Evolutionary conservation across 1,284 basidiomycete genomes (phyloP).

Genomic region (Earliella scabrosa): DNA sequence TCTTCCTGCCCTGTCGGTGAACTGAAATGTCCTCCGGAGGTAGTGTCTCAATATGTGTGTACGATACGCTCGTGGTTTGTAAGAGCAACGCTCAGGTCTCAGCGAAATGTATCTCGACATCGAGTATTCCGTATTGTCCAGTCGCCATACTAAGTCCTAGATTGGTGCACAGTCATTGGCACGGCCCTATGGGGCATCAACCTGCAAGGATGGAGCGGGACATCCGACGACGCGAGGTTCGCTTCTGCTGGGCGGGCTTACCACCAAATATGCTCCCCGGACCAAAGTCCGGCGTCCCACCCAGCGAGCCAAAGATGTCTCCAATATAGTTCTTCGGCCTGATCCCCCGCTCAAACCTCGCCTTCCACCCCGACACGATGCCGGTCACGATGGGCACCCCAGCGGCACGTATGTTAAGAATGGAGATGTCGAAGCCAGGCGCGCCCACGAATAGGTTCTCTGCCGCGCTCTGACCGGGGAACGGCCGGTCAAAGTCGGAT

Average conservation of each 20-base stretch:
- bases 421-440: conserved; percentile 27
- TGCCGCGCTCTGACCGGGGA: conserved; percentile 29
- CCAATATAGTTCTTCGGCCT: conserved; percentile 37
- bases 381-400: conserved; percentile 37
- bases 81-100: too few relatives aligned
- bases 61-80: too few relatives aligned
- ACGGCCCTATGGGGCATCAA: too few relatives aligned
- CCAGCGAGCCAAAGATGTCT: conserved; percentile 36
- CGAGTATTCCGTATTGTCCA: too few relatives aligned
- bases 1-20: too few relatives aligned
- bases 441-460: conserved; percentile 26
- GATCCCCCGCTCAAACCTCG: conserved; percentile 32
- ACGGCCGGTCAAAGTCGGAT: conserved; percentile 49
- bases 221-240: background rate
- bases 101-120: too few relatives aligned
- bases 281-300: conserved; percentile 33
- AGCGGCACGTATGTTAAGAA: conserved; percentile 34
- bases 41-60: too few relatives aligned
- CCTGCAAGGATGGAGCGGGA: background rate
- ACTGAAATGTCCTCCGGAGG: too few relatives aligned
- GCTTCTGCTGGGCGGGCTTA: background rate
- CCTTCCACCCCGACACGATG: conserved; percentile 34
- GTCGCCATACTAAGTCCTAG: too few relatives aligned
- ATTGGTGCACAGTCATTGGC: too few relatives aligned
- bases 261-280: conserved; percentile 8